Evolutionary conservation across 805 yeast species (phyloP), one percentile per base, ranked within the genome.

Genomic region (Teunomyces funiuensis): DNA sequence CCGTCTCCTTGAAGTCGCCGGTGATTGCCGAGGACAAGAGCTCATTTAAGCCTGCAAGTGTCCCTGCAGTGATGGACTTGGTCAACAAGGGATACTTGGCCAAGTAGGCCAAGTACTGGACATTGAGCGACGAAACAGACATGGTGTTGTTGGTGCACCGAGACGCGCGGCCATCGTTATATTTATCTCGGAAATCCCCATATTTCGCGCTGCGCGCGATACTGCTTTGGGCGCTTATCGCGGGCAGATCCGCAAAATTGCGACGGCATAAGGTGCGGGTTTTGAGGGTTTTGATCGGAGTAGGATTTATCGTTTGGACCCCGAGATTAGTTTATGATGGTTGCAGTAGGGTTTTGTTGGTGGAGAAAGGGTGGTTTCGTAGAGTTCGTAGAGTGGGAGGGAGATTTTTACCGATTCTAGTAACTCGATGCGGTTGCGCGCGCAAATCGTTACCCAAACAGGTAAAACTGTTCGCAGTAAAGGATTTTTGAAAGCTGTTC

Each of bases 21-120:
- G 85, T 71, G 10, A 76, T 51, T 0, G 62, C 44, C 2, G 80
- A 67, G 0, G 87, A 83, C 11, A 82, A 67, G 28, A 73, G 60
- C 54, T 82, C 88, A 49, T 80, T 81, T 33, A 82, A 61, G 0
- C 77, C 69, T 6, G 76, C 75, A n/a, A 82, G 61, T 0, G 74
- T 53, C 0, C 78, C 83, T 2, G 81, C 72, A 0, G 87, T 82
- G 14, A 75, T 47, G 1, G 82, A 67, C 53, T 82, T 82, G 37
- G 86, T 81, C 36, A 77, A 56, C 9, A 82, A 57, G 0, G 88
- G 88, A 45, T 78, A 66, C 42, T 62, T 66, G 6, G 59, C 51
- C 29, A 82, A 55, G 25, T 63, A 60, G 2, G 51, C 40, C 18
- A 76, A 58, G 47, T 80, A 71, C 42, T 49, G 44, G 8, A 49